Conservation (phyloP, 495 filamentous ascomycete species). For the Corynascus novoguineensis region DNA sequence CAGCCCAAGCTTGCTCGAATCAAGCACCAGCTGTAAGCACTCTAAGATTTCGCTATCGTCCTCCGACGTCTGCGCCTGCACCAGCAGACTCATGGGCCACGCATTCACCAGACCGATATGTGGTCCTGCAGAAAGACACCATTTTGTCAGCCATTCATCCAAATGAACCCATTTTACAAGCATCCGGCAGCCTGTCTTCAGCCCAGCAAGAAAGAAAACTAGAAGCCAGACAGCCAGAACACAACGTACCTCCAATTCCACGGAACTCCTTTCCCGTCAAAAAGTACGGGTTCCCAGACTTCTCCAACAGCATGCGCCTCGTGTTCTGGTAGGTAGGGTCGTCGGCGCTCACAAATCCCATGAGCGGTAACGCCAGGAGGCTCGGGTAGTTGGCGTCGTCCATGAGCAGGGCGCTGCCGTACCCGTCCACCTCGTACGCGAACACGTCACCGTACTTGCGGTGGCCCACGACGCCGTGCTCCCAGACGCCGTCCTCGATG, state of each 20-base stretch:
- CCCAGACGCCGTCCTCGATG: conserved; percentile 73
- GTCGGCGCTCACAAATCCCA: conserved; percentile 68
- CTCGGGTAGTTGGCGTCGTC: conserved; percentile 97
- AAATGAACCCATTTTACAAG: background rate
- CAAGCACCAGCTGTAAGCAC: conserved; percentile 65
- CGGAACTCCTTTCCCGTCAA: conserved; percentile 71
- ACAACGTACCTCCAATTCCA: conserved; percentile 71
- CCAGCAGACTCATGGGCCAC: conserved; percentile 95
- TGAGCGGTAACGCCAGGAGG: conserved; percentile 74
- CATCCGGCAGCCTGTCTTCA: no score
- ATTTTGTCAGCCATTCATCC: conserved; percentile 2
- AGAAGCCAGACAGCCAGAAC: no score
- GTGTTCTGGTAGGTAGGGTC: conserved; percentile 83
- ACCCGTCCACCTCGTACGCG: conserved; percentile 95
- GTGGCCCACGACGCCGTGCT: conserved; percentile 85
- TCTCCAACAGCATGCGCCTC: conserved; percentile 78
- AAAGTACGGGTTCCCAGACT: conserved; percentile 82
- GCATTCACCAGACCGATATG: conserved; percentile 79
- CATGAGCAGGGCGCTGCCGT: conserved; percentile 87
- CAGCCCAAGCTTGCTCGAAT: conserved; percentile 67
- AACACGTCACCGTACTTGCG: conserved; percentile 83
- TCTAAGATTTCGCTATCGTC: conserved; percentile 76
- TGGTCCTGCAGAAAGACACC: conserved; percentile 33
- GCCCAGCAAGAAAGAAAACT: background rate
- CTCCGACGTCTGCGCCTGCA: conserved; percentile 86